Evolutionary conservation across 768 basidiomycete genomes (phyloP), one percentile per base, ranked within the genome.

Genomic region (Kwoniella pini): DNA sequence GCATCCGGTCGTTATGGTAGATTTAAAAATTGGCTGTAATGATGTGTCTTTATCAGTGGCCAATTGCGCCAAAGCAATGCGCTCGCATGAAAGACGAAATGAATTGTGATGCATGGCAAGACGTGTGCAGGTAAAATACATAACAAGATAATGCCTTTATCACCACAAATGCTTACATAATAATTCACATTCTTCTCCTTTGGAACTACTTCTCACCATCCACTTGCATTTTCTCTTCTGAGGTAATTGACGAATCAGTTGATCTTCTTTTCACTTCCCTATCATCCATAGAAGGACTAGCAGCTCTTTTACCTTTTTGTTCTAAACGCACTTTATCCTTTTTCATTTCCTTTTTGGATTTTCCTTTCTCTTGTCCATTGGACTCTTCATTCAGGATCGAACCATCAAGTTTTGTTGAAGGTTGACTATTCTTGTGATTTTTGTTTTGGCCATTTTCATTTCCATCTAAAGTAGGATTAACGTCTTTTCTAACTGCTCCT

Each of bases 381-480:
- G 19, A 3, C 33, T 33, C 19, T 31, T 30, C 28, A 11, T 6
- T 17, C 22, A 3, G 4, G 28, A 19, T 30, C 13, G 50, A 12
- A 11, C 5, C 30, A 6, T 21, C 19, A n/a, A n/a, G n/a, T n/a
- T n/a, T n/a, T 15, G 39, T 11, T 15, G 19, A n/a, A n/a, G 28
- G 4, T 33, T 46, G 40, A 24, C 21, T 36, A 1, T 45, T 36
- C 31, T 33, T 43, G n/a, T 11, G 19, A 0, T 51, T 60, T n/a
- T 46, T 54, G 0, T 46, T 27, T 44, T 53, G 31, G 10, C 27
- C 56, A 42, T 40, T 55, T 12, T 2, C 42, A 4, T 33, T 33
- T 19, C 26, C 53, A 38, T 65, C 59, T 17, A 65, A 13, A 42
- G 45, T 61, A 5, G 64, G 64, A 50, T 65, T 65, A n/a, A 61